A percentile compares a stretch with the other conserved stretches of the same genome.
Conservation (phyloP, 805 yeast genomes). For the Candida lessepsii region DNA sequence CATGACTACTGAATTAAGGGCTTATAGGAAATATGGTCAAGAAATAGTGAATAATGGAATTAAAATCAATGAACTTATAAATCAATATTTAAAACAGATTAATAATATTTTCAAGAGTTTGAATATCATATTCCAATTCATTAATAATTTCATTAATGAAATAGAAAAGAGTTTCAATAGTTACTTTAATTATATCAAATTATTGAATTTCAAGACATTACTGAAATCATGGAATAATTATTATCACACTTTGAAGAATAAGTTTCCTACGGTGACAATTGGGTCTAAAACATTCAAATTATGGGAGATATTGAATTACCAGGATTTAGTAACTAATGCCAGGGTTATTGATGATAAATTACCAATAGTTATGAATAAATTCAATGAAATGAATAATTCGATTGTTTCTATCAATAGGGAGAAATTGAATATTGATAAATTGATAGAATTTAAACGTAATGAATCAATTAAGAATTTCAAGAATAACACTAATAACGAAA, state of each 20-base stretch:
- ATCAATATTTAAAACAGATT: conserved; percentile 32
- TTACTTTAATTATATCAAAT: conserved; percentile 34
- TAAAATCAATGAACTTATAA: conserved; percentile 26
- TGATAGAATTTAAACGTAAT: conserved; percentile 41
- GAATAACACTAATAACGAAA: conserved; percentile 11
- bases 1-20: conserved; percentile 36
- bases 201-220: conserved; percentile 42
- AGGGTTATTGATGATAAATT: conserved; percentile 23
- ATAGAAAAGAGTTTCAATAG: conserved; percentile 45
- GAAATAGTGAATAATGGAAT: conserved; percentile 34
- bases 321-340: conserved; percentile 30
- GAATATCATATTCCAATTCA: conserved; percentile 48
- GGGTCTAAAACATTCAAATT: conserved; percentile 20
- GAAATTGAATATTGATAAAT: conserved; percentile 35
- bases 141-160: conserved; percentile 48
- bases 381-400: conserved; percentile 29
- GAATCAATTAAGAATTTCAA: conserved; percentile 33
- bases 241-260: conserved; percentile 29
- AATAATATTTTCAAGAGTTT: conserved; percentile 45
- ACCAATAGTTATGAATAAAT: conserved; percentile 30
- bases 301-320: conserved; percentile 30
- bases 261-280: conserved; percentile 37
- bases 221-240: conserved; percentile 36
- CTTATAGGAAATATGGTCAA: conserved; percentile 52
- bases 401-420: conserved; percentile 39